These are phyloP conservation scores for Rhodosporidiobolus sp. DNA, from an alignment of 768 basidiomycete genomes.

Conservation along the genomic window DNA sequence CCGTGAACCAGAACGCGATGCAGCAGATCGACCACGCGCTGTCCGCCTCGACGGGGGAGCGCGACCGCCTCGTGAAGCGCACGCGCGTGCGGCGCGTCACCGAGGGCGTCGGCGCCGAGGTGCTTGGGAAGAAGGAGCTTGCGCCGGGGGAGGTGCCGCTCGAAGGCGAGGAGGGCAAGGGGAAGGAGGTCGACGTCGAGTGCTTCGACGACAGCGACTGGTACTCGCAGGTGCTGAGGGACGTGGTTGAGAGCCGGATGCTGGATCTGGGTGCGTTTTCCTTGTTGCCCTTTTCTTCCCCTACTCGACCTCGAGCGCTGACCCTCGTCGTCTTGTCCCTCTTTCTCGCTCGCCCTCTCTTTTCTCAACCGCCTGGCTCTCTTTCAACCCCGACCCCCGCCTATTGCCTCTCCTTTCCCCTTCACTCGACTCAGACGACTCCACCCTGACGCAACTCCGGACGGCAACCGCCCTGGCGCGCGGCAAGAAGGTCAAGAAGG, in stretches of 20 bases:
- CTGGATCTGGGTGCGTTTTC: constrained; percentile 39
- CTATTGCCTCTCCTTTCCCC: not conserved
- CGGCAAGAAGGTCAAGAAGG: constrained; percentile 61
- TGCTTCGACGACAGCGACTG: constrained; percentile 87
- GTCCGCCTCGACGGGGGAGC: constrained; percentile 48
- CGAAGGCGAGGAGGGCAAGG: constrained; percentile 23
- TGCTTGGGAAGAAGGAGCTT: constrained; percentile 43
- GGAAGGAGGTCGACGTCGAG: constrained; percentile 42
- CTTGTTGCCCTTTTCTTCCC: not conserved
- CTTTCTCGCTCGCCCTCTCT: not conserved
- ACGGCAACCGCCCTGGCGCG: constrained; percentile 25
- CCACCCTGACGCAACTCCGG: constrained; percentile 40
- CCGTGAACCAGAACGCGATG: constrained; percentile 52
- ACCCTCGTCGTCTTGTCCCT: not conserved
- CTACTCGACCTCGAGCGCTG: not conserved
- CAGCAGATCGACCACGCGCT: constrained; percentile 42
- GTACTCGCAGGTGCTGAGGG: constrained; percentile 85
- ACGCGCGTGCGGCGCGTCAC: constrained; percentile 58
- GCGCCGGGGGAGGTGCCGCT: constrained; percentile 18
- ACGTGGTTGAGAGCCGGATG: constrained; percentile 73
- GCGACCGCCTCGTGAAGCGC: constrained; percentile 53
- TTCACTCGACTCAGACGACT: constrained; percentile 21
- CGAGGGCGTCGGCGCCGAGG: constrained; percentile 53
- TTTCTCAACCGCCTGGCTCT: too few species aligned
- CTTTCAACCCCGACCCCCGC: too few species aligned